Base-by-base conservation (phyloP, 129 eudicot genomes). In the Arctium lappa region DNA sequence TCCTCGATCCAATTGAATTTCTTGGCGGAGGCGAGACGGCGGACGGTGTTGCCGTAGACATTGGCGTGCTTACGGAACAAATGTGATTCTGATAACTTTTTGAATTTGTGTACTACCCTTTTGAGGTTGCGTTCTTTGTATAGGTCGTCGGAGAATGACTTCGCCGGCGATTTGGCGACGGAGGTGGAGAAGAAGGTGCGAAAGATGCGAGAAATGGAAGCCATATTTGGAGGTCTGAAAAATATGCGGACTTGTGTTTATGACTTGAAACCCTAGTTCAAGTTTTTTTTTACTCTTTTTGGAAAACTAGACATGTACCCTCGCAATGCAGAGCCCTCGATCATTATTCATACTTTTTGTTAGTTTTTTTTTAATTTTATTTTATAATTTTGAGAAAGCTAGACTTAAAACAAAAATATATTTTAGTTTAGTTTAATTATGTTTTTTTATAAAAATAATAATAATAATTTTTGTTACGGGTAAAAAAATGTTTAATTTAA, bases 1-100 rank as follows among this genome's bases (percentile, higher is more conserved):
- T 89, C 91, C 13, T 91, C 86, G 9, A 91, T 80, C 75, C 75
- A 71, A 29, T 83, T 66, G 89, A 56, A 80, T 12, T 80, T 81
- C 65, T 79, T 83, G 74, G 91, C 91, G 8, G 78, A 46, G 46
- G 90, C 87, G 15, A 91, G 90, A 73, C 96, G 93, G 79, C 74
- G 78, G 77, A 91, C 86, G 1, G 83, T 78, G 83, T 44, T 15
- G 29, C 69, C 69, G 81, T 91, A 91, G 6, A 66, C 77, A 38
- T 31, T 34, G 66, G 69, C 34, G 8, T 84, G 78, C 71, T 34
- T 36, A 13, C 96, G 93, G 72, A 91, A 91, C 2, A 11, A 10
- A 46, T 22, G 62, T 8, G 86, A 85, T 31, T 75, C 85, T 0
- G 88, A 80, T 1, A 72, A 8, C 50, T 81, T 80, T 33, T 89